phyloP scores from a whole-genome alignment of 164 flowering plant species.

The Cinnamomum micranthum region DNA sequence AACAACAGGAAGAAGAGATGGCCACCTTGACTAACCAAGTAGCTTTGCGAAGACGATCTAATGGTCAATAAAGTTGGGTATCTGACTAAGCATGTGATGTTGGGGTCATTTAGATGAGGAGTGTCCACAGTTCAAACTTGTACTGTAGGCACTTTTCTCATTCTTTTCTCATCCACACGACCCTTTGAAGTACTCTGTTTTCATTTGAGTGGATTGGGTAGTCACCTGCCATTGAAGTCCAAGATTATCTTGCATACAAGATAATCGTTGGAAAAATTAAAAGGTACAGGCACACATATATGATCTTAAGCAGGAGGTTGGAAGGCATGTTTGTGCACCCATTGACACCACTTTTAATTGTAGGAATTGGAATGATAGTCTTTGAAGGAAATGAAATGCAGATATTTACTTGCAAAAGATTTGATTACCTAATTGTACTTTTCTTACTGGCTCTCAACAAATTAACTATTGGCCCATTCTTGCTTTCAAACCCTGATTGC shows the following conservation, averaged over 20 bases:
- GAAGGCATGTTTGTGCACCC: not conserved
- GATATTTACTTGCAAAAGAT: not conserved
- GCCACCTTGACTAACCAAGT: constrained; percentile 18
- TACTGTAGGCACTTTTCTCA: too few relatives aligned
- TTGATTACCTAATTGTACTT: too few relatives aligned
- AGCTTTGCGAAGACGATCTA: not conserved
- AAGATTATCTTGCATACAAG: not conserved
- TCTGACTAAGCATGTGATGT: not conserved
- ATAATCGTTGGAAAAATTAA: not conserved
- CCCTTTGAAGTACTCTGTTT: too few relatives aligned
- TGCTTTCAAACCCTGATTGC: not conserved
- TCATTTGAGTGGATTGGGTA: too few relatives aligned
- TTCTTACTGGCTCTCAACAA: not conserved
- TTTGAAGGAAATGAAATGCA: not conserved
- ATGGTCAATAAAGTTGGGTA: not conserved
- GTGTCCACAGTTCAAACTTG: too few relatives aligned
- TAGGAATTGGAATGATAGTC: not conserved
- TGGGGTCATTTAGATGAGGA: not conserved
- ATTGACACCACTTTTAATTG: not conserved
- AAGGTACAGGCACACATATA: constrained; percentile 1
- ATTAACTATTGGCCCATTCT: not conserved
- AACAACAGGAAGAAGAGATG: constrained; percentile 66
- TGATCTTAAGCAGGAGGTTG: not conserved
- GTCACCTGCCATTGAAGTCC: not conserved
- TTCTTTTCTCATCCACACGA: too few relatives aligned